Percentiles rank a stretch among this genome's conserved stretches.
phyloP scores from a whole-genome alignment of 2,329 filamentous ascomycete species.

The Claviceps pazoutovae region DNA sequence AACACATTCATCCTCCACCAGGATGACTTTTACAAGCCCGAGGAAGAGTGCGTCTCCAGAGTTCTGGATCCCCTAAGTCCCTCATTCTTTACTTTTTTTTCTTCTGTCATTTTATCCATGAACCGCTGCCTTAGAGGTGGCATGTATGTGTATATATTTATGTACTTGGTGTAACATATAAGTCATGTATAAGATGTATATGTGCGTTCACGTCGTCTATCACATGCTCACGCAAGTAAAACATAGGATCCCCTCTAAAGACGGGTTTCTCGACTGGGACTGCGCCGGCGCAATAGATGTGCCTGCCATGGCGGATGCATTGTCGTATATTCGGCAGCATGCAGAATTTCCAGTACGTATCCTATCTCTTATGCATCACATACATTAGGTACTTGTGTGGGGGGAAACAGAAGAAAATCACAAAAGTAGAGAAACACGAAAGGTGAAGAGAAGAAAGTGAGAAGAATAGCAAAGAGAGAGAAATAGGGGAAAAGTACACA shows the following conservation, averaged over 20 bases:
- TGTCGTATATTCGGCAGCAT: constrained; percentile 55
- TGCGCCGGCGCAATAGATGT: constrained; percentile 69
- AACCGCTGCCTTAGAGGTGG: too few species aligned
- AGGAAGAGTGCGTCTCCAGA: constrained; percentile 43
- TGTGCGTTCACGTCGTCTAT: neutral
- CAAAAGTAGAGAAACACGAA: neutral
- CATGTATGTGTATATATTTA: neutral
- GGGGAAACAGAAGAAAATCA: neutral
- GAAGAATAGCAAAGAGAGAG: neutral
- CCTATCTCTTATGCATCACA: too few species aligned
- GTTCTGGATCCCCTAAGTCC: too few species aligned
- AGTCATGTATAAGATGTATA: neutral
- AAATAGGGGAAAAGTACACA: neutral
- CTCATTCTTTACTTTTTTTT: too few species aligned
- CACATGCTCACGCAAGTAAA: neutral
- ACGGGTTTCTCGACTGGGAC: constrained; percentile 78
- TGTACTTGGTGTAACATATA: neutral
- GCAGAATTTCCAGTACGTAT: constrained; percentile 40
- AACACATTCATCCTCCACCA: constrained; percentile 75
- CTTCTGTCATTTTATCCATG: too few species aligned
- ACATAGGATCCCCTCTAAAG: constrained; percentile 36
- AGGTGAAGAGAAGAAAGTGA: neutral
- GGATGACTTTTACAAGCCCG: constrained; percentile 87
- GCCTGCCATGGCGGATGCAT: constrained; percentile 47
- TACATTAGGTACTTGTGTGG: too few species aligned